These are phyloP conservation scores for Nicotiana sylvestris DNA, from an alignment of 257 asterid species.

Conservation along the genomic window DNA sequence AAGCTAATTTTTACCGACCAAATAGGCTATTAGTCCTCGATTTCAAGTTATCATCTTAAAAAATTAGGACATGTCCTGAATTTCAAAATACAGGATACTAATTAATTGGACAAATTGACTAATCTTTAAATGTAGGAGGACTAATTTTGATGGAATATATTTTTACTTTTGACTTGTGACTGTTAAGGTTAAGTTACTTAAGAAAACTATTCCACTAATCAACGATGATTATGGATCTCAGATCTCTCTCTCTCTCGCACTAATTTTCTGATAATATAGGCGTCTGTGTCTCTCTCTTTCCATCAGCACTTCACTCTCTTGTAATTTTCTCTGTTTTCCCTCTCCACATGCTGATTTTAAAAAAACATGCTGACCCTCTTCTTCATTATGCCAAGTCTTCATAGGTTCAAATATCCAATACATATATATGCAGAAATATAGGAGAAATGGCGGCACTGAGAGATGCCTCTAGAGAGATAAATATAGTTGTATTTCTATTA, in stretches of 20 bases:
- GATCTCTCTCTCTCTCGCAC: neutral
- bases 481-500: neutral
- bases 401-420: neutral
- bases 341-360: neutral
- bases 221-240: neutral
- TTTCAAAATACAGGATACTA: too few relatives aligned
- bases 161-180: neutral
- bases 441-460: neutral
- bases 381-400: neutral
- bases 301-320: neutral
- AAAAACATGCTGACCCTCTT: constrained; percentile 2
- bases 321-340: neutral
- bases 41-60: too few relatives aligned
- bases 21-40: too few relatives aligned
- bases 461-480: neutral
- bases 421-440: neutral
- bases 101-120: too few relatives aligned
- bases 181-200: neutral
- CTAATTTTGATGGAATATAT: too few relatives aligned
- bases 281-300: neutral
- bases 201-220: neutral
- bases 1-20: too few relatives aligned
- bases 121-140: too few relatives aligned
- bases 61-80: too few relatives aligned
- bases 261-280: neutral